These are phyloP conservation scores for Cyclotella choctawhatcheeana DNA, from an alignment of 108 stramenopile species.

Conservation along the genomic window DNA sequence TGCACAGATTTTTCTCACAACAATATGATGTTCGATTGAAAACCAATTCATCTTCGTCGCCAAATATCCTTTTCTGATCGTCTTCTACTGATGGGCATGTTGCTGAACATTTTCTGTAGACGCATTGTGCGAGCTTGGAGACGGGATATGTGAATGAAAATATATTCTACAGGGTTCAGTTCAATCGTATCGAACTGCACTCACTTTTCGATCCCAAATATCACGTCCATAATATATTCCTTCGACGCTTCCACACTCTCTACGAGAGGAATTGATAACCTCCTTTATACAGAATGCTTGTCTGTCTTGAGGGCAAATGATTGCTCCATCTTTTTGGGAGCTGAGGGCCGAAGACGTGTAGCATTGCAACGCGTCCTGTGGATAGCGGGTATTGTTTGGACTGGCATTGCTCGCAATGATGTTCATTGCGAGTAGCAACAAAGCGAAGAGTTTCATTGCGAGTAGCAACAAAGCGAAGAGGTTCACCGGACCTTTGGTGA, in stretches of 20 bases:
- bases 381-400: too few relatives aligned
- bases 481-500: too few relatives aligned
- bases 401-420: too few relatives aligned
- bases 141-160: neutral
- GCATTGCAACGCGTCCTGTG: conserved; percentile 37
- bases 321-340: conserved; percentile 36
- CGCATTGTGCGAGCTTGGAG: conserved; percentile 34
- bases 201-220: conserved; percentile 32
- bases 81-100: conserved; percentile 30
- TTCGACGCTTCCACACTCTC: conserved; percentile 33
- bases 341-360: conserved; percentile 32
- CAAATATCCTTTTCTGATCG: conserved; percentile 28
- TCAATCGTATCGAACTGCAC: neutral
- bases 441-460: too few relatives aligned
- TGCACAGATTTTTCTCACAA: conserved; percentile 37
- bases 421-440: too few relatives aligned
- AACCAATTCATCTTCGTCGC: neutral
- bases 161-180: neutral
- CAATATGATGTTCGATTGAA: conserved; percentile 45
- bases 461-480: too few relatives aligned
- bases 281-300: conserved; percentile 32
- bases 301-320: conserved; percentile 35
- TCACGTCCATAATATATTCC: conserved; percentile 35
- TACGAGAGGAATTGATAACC: conserved; percentile 29
- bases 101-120: conserved; percentile 36